These are phyloP conservation scores for Emericellopsis atlantica DNA, from an alignment of 2,329 filamentous ascomycete species.

Conservation along the genomic window DNA sequence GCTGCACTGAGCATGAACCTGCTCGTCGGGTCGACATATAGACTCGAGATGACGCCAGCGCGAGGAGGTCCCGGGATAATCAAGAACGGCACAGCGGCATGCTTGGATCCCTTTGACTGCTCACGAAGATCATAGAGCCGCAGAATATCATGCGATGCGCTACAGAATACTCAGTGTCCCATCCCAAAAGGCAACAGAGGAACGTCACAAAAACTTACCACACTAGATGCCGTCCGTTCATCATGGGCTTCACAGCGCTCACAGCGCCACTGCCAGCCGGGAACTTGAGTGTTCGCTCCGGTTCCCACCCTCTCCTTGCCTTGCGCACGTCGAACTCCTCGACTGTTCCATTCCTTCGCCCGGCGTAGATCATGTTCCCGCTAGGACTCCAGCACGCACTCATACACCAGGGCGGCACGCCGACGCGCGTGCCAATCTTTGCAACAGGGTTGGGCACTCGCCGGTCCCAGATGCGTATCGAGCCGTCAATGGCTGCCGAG, in stretches of 20 bases:
- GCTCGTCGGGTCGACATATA: slow-evolving; percentile 81
- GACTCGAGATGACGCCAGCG: slow-evolving; percentile 74
- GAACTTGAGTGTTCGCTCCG: slow-evolving; percentile 73
- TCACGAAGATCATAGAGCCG: slow-evolving; percentile 80
- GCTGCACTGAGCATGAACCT: slow-evolving; percentile 85
- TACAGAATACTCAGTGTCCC: slow-evolving; percentile 17
- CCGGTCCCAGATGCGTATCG: slow-evolving; percentile 85
- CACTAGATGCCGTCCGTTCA: slow-evolving; percentile 81
- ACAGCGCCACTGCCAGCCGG: slow-evolving; percentile 82
- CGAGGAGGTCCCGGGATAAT: slow-evolving; percentile 79
- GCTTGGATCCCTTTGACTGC: slow-evolving; percentile 43
- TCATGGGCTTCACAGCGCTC: slow-evolving; percentile 79
- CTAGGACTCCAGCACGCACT: slow-evolving; percentile 93
- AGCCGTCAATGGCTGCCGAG: slow-evolving; percentile 77
- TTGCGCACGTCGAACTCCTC: slow-evolving; percentile 89
- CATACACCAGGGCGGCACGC: slow-evolving; percentile 93
- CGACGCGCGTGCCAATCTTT: slow-evolving; percentile 58
- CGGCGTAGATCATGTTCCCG: slow-evolving; percentile 90
- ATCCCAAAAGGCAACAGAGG: not conserved
- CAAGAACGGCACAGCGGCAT: slow-evolving; percentile 82
- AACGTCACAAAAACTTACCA: slow-evolving; percentile 36
- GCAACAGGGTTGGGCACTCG: slow-evolving; percentile 67
- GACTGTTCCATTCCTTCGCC: slow-evolving; percentile 80
- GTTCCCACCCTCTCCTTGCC: slow-evolving; percentile 50
- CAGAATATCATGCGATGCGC: slow-evolving; percentile 86